Evolutionary conservation across 225 moss, liverwort and hornwort species (phyloP).

Genomic region (Bryoerythrophyllum caledonicum): DNA sequence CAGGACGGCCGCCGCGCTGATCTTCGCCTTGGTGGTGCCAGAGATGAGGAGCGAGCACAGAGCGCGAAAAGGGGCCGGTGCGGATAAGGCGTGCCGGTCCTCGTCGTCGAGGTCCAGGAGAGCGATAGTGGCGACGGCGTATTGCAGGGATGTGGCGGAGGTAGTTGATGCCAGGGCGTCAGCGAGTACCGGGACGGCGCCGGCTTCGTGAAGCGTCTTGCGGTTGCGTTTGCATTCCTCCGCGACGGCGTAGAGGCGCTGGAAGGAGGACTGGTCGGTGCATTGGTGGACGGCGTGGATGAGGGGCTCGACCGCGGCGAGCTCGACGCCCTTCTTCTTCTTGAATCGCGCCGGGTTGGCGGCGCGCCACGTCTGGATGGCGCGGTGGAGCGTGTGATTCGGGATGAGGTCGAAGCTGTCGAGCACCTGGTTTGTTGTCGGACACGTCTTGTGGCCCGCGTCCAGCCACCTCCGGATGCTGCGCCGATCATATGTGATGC

Average conservation of each 20-base stretch:
- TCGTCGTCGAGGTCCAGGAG: constrained; percentile 42
- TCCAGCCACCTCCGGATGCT: constrained; percentile 83
- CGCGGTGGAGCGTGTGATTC: constrained; percentile 69
- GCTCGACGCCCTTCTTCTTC: constrained; percentile 27
- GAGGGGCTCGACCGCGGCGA: background rate
- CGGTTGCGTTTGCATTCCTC: constrained; percentile 60
- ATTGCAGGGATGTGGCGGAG: constrained; percentile 40
- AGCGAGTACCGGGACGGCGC: constrained; percentile 44
- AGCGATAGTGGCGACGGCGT: constrained; percentile 51
- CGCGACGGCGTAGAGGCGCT: constrained; percentile 45
- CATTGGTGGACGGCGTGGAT: constrained; percentile 1
- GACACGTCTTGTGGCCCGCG: constrained; percentile 71
- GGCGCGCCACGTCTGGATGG: constrained; percentile 79
- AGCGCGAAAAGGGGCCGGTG: constrained; percentile 36
- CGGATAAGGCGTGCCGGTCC: constrained; percentile 33
- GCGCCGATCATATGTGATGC: constrained; percentile 81
- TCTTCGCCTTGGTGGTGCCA: constrained; percentile 37
- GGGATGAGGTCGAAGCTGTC: constrained; percentile 57
- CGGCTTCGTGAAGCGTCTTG: constrained; percentile 39
- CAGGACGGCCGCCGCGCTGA: constrained; percentile 44
- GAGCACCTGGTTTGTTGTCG: constrained; percentile 68
- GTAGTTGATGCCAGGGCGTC: constrained; percentile 17
- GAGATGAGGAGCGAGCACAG: constrained; percentile 48
- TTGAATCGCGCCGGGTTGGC: constrained; percentile 33
- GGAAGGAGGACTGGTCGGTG: constrained; percentile 25